These are phyloP conservation scores for Salpingoeca rosetta DNA, from an alignment of 78 protist genomes.

Conservation along the genomic window DNA sequence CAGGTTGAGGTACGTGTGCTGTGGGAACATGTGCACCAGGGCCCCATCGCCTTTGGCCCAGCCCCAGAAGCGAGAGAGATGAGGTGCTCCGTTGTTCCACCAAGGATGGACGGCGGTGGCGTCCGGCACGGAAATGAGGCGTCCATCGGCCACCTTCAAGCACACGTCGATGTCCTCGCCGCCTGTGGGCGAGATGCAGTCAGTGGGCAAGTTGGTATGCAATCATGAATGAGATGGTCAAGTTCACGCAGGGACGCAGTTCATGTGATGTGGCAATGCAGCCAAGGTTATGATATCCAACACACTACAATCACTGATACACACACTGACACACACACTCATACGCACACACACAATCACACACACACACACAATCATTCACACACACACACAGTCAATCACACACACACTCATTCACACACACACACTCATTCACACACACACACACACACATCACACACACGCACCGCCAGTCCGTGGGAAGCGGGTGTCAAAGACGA, in stretches of 20 bases:
- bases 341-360: too few species aligned
- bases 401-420: too few species aligned
- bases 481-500: neutral
- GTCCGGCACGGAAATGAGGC: neutral
- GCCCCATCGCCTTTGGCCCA: slow-evolving; percentile 3
- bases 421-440: too few species aligned
- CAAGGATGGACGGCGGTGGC: slow-evolving; percentile 8
- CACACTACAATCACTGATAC: too few species aligned
- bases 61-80: neutral
- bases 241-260: too few species aligned
- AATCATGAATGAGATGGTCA: too few species aligned
- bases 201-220: neutral
- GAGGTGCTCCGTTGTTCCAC: neutral
- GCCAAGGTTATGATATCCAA: too few species aligned
- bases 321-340: too few species aligned
- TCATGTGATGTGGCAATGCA: too few species aligned
- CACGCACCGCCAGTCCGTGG: neutral
- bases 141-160: neutral
- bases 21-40: neutral
- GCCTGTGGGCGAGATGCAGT: neutral
- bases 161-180: slow-evolving; percentile 11
- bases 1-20: neutral
- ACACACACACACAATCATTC: too few species aligned
- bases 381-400: too few species aligned
- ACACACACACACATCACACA: too few species aligned